phyloP scores from a whole-genome alignment of 2,329 filamentous ascomycete genomes.

The Epichloe sibirici region DNA sequence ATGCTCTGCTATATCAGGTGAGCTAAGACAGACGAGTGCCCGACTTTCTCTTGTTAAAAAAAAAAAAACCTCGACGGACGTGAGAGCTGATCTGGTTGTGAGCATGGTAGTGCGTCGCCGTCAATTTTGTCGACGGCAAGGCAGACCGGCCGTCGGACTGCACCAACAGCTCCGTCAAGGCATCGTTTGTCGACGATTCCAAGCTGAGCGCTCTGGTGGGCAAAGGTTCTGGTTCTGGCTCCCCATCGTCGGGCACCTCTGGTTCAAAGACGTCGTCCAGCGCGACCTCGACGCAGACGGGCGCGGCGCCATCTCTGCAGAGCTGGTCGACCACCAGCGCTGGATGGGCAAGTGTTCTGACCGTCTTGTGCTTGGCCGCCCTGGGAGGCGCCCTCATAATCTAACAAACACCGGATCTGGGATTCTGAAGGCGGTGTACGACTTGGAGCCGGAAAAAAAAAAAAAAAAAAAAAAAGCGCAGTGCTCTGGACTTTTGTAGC shows the following conservation, averaged over 20 bases:
- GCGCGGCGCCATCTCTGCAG: slow-evolving; percentile 15
- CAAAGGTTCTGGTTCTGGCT: slow-evolving; percentile 5
- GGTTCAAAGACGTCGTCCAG: slow-evolving; percentile 11
- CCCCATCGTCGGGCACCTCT: slow-evolving; percentile 1
- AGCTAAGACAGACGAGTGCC: slow-evolving; percentile 3
- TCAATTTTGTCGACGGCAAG: slow-evolving; percentile 41
- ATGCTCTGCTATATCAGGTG: slow-evolving; percentile 47
- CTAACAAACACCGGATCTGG: slow-evolving; percentile 6
- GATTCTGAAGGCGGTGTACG: no score
- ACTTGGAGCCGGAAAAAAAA: background rate
- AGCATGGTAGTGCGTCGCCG: slow-evolving; percentile 34
- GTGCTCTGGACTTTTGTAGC: no score
- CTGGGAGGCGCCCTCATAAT: slow-evolving; percentile 18
- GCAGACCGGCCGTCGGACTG: slow-evolving; percentile 19
- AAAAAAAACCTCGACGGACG: background rate
- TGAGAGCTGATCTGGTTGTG: background rate
- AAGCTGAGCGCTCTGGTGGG: slow-evolving; percentile 22
- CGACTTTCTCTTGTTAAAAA: background rate
- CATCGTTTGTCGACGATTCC: slow-evolving; percentile 19
- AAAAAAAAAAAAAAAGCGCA: no score
- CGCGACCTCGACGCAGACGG: slow-evolving; percentile 10
- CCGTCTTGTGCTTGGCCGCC: slow-evolving; percentile 16
- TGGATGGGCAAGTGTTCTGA: slow-evolving; percentile 12
- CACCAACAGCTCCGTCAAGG: slow-evolving; percentile 22
- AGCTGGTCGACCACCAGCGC: slow-evolving; percentile 6